phyloP scores from a whole-genome alignment of 345 rosid species.

The Syzygium grande region DNA sequence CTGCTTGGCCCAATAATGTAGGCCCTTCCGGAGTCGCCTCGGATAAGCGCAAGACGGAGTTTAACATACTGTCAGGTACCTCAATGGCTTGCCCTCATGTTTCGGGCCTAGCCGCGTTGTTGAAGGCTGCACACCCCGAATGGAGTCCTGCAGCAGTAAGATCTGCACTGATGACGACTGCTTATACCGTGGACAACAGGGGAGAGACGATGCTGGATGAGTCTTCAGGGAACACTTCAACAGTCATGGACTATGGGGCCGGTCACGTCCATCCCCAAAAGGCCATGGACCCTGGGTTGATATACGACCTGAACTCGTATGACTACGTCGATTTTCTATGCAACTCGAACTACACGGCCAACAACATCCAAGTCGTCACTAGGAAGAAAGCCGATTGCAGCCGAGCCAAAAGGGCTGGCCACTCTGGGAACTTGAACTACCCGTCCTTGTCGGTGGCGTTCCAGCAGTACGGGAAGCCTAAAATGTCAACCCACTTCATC shows the following conservation, averaged over 20 bases:
- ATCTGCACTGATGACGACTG: conserved; percentile 90
- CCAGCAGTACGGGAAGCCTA: conserved; percentile 56
- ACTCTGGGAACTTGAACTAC: conserved; percentile 68
- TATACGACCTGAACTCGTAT: conserved; percentile 53
- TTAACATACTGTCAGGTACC: conserved; percentile 86
- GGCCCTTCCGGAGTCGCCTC: conserved; percentile 67
- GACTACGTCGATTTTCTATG: conserved; percentile 79
- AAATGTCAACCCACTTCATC: conserved; percentile 65
- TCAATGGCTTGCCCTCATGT: conserved; percentile 99
- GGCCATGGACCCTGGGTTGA: conserved; percentile 82
- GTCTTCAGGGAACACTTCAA: conserved; percentile 60
- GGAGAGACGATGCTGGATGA: conserved; percentile 67
- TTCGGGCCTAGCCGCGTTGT: conserved; percentile 81
- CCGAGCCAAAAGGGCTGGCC: conserved; percentile 61
- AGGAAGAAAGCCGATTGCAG: conserved; percentile 56
- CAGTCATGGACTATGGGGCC: conserved; percentile 67
- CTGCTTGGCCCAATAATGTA: conserved; percentile 85
- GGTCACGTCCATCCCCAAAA: conserved; percentile 87
- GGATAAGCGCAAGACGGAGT: conserved; percentile 59
- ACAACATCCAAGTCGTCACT: conserved; percentile 55
- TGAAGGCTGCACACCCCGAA: conserved; percentile 81
- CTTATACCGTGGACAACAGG: conserved; percentile 53
- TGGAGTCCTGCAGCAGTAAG: conserved; percentile 88
- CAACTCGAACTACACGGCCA: conserved; percentile 58
- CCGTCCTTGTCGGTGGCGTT: conserved; percentile 63